Evolutionary conservation across 2,329 filamentous ascomycete genomes (phyloP).

Genomic region (Alternaria incomplexa): DNA sequence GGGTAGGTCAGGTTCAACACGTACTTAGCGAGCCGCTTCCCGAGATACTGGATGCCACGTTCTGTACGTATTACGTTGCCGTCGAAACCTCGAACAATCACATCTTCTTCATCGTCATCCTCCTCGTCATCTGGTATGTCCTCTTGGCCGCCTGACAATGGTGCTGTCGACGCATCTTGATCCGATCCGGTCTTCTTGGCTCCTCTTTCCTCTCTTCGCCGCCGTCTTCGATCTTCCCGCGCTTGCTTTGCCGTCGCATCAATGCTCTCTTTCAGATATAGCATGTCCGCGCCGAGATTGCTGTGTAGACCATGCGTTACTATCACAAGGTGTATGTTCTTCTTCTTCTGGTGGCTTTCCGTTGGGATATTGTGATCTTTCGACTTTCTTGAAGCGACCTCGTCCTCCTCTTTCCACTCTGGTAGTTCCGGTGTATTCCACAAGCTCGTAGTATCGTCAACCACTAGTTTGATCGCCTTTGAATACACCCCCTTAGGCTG

Average conservation of each 20-base stretch:
- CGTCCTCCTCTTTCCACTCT: conserved; percentile 57
- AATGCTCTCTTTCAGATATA: conserved; percentile 96
- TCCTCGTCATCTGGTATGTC: conserved; percentile 53
- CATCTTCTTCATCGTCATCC: conserved; percentile 77
- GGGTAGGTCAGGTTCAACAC: conserved; percentile 90
- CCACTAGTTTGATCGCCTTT: conserved; percentile 74
- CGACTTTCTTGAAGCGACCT: conserved; percentile 32
- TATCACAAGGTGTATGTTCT: conserved; percentile 88
- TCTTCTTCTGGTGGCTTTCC: conserved; percentile 60
- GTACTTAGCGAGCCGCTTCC: conserved; percentile 91
- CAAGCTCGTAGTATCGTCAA: conserved; percentile 86
- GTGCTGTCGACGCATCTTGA: conserved; percentile 50
- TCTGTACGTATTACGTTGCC: conserved; percentile 93
- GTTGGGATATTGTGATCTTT: conserved; percentile 28
- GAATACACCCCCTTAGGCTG: conserved; percentile 83
- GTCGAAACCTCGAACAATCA: conserved; percentile 87
- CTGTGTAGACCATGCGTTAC: conserved; percentile 95
- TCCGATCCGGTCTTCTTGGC: conserved; percentile 2
- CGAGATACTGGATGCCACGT: conserved; percentile 94
- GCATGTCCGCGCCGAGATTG: conserved; percentile 94
- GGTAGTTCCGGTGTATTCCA: conserved; percentile 94
- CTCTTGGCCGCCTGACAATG: conserved; percentile 58
- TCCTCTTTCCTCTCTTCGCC: conserved; percentile 51
- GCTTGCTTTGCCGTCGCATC: conserved; percentile 80
- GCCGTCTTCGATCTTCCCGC: conserved; percentile 69